Conservation (phyloP, 805 yeast genomes). For the Zygosaccharomyces rouxii region DNA sequence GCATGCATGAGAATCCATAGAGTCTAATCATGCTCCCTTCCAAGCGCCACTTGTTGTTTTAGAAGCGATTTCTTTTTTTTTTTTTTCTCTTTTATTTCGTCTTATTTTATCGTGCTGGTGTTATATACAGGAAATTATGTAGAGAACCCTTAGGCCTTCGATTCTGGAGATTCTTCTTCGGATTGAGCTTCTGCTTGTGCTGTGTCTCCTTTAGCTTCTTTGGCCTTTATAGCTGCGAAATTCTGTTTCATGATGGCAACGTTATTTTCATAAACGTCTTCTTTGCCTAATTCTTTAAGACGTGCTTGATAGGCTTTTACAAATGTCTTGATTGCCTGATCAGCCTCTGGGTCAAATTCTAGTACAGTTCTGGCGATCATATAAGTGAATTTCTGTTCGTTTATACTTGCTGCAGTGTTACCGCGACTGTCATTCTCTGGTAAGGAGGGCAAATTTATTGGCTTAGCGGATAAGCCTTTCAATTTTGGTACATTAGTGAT, state of each 20-base stretch:
- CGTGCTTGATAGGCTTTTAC: constrained; percentile 12
- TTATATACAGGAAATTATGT: background rate
- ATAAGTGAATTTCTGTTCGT: constrained; percentile 21
- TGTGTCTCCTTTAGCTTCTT: background rate
- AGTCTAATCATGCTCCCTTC: too few species aligned
- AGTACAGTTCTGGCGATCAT: constrained; percentile 21
- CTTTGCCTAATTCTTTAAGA: constrained; percentile 6
- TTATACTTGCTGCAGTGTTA: constrained; percentile 12
- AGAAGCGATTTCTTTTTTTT: background rate
- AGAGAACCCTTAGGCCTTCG: background rate
- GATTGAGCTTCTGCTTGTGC: background rate
- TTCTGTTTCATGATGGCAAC: constrained; percentile 8
- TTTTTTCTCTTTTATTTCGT: background rate
- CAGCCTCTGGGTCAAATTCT: constrained; percentile 14
- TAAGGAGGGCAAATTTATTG: constrained; percentile 12
- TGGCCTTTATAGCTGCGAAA: constrained; percentile 1
- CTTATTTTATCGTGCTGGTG: background rate
- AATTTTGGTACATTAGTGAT: constrained; percentile 5
- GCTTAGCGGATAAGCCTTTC: constrained; percentile 11
- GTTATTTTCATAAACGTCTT: constrained; percentile 18
- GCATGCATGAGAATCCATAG: background rate
- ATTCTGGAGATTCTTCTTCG: background rate
- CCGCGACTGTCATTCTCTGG: constrained; percentile 8
- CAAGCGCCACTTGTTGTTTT: background rate
- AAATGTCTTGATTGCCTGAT: constrained; percentile 13